Base-by-base conservation (phyloP, 2,329 filamentous ascomycete species). In the Triangularia verruculosa region DNA sequence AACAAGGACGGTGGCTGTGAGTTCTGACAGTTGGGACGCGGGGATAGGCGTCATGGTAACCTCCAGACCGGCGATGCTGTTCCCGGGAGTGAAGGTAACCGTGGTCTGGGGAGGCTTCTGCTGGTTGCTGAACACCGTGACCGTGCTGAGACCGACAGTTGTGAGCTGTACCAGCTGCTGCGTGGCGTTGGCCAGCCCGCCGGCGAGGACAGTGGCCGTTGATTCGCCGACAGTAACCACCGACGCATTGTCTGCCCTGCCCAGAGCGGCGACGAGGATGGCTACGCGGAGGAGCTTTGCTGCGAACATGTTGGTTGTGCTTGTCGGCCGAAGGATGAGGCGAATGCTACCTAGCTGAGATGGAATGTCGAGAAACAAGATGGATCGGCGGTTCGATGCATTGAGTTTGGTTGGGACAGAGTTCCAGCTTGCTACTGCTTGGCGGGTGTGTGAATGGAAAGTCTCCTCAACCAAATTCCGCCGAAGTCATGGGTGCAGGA, bases 121-220 rank as follows among this genome's bases (percentile, higher is more conserved):
- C 15, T 28, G 25, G 32, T 43, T 61, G 22, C 58, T 61, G 54
- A 47, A 63, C 15, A 63, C 43, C 2, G 64, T 65, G 15, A 65
- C 55, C 3, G 64, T 65, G 9, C 58, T 57, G 24, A 63, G 39
- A 11, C 61, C 63, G 20, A 65, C 55, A 13, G 64, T 65, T 1
- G 57, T 55, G 24, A 65, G 22, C 20, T 22, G 61, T 22, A 63
- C 57, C 9, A 55, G 62, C 3, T 62, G 30, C 8, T 58, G 30
- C 17, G 28, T 34, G 17, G 13, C 11, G 34, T 39, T 22, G 22
- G 20, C 12, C 15, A 24, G 25, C 8, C 32, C 28, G 9, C 22
- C 4, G 22, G 32, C 28, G 15, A 47, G 59, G 58, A 55, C 30
- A 7, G 34, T 58, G 34, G 15, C 30, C 4, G 60, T n/a, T 24